A percentile compares a stretch with the other conserved stretches of the same genome.
phyloP scores from a whole-genome alignment of 257 asterid species.

The Nicotiana tabacum region DNA sequence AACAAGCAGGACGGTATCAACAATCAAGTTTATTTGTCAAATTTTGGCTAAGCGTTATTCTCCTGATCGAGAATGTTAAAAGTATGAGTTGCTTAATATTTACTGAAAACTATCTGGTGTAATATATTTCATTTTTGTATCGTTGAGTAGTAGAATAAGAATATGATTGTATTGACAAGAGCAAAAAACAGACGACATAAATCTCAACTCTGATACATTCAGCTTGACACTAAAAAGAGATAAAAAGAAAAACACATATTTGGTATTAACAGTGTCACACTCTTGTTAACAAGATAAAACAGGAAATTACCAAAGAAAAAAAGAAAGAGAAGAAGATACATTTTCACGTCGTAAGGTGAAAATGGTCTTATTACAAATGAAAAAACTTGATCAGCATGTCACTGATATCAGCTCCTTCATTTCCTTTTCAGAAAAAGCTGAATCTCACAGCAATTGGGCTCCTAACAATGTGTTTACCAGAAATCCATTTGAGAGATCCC shows the following conservation, averaged over 20 bases:
- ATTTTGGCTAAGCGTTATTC: no score
- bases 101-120: no score
- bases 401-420: not conserved
- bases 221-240: no score
- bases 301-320: not conserved
- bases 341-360: not conserved
- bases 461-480: slow-evolving; percentile 15
- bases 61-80: no score
- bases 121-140: no score
- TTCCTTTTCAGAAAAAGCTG: not conserved
- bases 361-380: not conserved
- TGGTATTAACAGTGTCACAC: no score
- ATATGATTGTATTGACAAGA: not conserved
- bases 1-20: no score
- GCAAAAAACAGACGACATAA: not conserved
- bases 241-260: no score
- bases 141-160: no score
- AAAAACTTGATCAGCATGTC: not conserved
- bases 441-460: slow-evolving; percentile 21
- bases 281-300: not conserved
- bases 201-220: no score
- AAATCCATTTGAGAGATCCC: slow-evolving; percentile 31
- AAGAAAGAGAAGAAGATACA: not conserved
- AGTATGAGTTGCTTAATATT: no score
- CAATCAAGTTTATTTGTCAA: no score